Evolutionary conservation across 1,284 basidiomycete genomes (phyloP).

Genomic region (Trametes sp.): DNA sequence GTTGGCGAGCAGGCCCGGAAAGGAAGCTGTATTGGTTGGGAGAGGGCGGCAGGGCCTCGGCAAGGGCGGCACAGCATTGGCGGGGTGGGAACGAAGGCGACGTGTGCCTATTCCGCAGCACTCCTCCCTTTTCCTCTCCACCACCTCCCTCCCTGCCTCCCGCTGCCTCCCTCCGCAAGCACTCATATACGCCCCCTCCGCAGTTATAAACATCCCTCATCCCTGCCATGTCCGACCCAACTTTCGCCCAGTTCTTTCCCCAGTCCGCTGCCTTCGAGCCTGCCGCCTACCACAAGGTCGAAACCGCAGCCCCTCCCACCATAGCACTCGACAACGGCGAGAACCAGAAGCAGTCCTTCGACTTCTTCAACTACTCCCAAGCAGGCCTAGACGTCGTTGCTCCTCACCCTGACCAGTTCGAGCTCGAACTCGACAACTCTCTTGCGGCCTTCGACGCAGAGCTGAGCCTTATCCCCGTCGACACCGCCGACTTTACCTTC

Average conservation of each 20-base stretch:
- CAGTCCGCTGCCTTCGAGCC: slow-evolving; percentile 35
- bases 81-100: slow-evolving; percentile 27
- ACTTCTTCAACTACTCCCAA: slow-evolving; percentile 71
- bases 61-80: slow-evolving; percentile 30
- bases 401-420: slow-evolving; percentile 81
- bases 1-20: slow-evolving; percentile 24
- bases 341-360: slow-evolving; percentile 47
- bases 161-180: slow-evolving; percentile 20
- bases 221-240: slow-evolving; percentile 35
- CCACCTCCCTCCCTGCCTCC: slow-evolving; percentile 15
- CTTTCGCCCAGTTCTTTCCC: slow-evolving; percentile 38
- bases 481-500: slow-evolving; percentile 67
- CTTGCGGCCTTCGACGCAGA: slow-evolving; percentile 70
- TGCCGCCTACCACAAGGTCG: slow-evolving; percentile 34
- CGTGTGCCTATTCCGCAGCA: slow-evolving; percentile 35
- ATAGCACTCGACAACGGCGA: slow-evolving; percentile 34
- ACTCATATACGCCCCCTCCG: slow-evolving; percentile 37
- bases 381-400: slow-evolving; percentile 70
- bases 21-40: slow-evolving; percentile 23
- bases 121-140: slow-evolving; percentile 30
- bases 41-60: slow-evolving; percentile 23
- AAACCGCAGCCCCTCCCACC: slow-evolving; percentile 30
- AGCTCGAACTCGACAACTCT: slow-evolving; percentile 75
- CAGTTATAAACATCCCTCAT: slow-evolving; percentile 33
- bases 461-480: slow-evolving; percentile 67